These are phyloP conservation scores for Penicillium aurantiogriseum DNA, from an alignment of 2,329 filamentous ascomycete species.

Conservation along the genomic window DNA sequence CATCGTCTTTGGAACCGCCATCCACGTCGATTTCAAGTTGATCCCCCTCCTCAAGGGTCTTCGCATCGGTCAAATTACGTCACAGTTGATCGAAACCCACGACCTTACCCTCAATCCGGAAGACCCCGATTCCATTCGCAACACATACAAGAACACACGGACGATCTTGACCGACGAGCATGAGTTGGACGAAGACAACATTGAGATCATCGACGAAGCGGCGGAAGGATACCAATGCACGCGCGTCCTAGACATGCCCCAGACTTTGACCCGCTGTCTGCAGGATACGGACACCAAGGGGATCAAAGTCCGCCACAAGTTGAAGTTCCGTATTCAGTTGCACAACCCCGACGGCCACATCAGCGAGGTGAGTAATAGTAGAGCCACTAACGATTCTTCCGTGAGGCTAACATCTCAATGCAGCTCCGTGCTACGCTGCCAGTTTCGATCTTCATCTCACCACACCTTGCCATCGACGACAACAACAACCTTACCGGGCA, in stretches of 20 bases:
- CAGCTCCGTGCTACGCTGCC: conserved; percentile 85
- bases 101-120: conserved; percentile 60
- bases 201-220: conserved; percentile 55
- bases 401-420: conserved; percentile 14
- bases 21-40: conserved; percentile 81
- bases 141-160: conserved; percentile 61
- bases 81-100: conserved; percentile 76
- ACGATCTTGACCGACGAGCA: conserved; percentile 67
- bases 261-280: conserved; percentile 75
- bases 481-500: conserved; percentile 73
- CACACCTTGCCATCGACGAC: conserved; percentile 84
- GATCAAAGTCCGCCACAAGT: conserved; percentile 89
- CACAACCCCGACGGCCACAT: conserved; percentile 94
- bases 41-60: conserved; percentile 87
- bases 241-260: conserved; percentile 67
- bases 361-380: conserved; percentile 65
- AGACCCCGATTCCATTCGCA: conserved; percentile 40
- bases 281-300: conserved; percentile 87
- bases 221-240: conserved; percentile 61
- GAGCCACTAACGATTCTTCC: too few species aligned
- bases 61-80: conserved; percentile 75
- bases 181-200: conserved; percentile 65
- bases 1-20: conserved; percentile 84
- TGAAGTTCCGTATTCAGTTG: conserved; percentile 85
- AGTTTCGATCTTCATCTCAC: conserved; percentile 91